Conservation (phyloP, 495 filamentous ascomycete species). For the Penicillium waksmanii region DNA sequence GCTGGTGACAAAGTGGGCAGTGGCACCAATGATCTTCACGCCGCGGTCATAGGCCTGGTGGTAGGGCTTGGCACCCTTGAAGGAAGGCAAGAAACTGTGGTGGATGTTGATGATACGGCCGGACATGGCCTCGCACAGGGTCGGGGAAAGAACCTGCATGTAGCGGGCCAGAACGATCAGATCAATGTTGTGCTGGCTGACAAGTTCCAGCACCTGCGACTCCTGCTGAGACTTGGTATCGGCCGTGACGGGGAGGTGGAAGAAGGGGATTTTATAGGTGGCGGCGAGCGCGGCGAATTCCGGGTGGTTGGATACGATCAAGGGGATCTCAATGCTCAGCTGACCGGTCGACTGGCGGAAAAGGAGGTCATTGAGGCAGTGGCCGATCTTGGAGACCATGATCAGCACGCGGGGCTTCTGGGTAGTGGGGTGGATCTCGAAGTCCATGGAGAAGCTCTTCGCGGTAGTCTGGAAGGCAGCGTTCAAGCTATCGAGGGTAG, state of each 20-base stretch:
- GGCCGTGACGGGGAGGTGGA: constrained; percentile 70
- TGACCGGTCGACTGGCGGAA: constrained; percentile 64
- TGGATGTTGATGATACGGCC: constrained; percentile 83
- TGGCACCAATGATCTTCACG: constrained; percentile 80
- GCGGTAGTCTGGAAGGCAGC: constrained; percentile 58
- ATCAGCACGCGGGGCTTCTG: constrained; percentile 72
- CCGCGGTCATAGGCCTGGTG: constrained; percentile 78
- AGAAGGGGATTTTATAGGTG: constrained; percentile 72
- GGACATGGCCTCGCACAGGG: constrained; percentile 70
- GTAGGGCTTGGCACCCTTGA: constrained; percentile 82
- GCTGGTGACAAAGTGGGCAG: constrained; percentile 76
- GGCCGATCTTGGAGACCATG: constrained; percentile 82
- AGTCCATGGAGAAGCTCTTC: constrained; percentile 60
- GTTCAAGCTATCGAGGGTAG: constrained; percentile 46
- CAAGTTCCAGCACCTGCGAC: constrained; percentile 63
- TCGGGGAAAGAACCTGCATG: constrained; percentile 78
- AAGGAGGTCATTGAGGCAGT: constrained; percentile 79
- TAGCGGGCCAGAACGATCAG: constrained; percentile 78
- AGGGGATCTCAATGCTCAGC: constrained; percentile 67
- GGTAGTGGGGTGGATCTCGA: constrained; percentile 61
- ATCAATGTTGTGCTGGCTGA: constrained; percentile 65
- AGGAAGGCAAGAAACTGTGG: constrained; percentile 76
- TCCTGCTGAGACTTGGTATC: constrained; percentile 73
- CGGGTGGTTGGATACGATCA: constrained; percentile 73
- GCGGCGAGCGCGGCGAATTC: constrained; percentile 68